Evolutionary conservation across 352 stramenopile genomes (phyloP), one percentile per base, ranked within the genome.

Genomic region (Phytophthora macrochlamydospora): DNA sequence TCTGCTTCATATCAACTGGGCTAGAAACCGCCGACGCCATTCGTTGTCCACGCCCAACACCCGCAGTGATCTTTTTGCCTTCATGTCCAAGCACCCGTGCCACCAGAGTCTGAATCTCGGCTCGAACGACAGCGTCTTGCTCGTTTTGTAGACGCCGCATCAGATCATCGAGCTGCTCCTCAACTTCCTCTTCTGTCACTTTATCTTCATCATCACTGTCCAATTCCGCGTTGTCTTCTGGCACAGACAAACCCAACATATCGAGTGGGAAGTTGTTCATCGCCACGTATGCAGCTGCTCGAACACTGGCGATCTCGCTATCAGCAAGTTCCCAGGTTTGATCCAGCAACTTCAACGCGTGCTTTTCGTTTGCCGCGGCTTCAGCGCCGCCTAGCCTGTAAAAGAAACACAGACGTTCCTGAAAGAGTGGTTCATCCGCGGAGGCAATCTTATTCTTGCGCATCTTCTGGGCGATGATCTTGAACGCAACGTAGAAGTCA

Each of bases 401-500:
- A 46, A 93, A 84, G 3, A 45, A 59, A 33, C 81, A 90, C 28
- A 93, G 50, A 29, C 74, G 68, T 52, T 89, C 76, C 35, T 85
- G 82, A 43, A 91, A 89, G 3, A 84, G 79, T 5, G 75, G 43
- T 7, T 81, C 53, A 3, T 83, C 67, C 5, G 66, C 62, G 55
- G 79, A 89, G 4, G 46, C 45, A 2, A 94, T 68, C 51, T 83
- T 89, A 31, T 83, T 81, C 60, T 93, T 92, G 32, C 75, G 76
- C 51, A 90, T 67, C 58, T 92, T 94, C 37, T 78, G 64, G 3
- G 78, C 40, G 31, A 94, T 77, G 35, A 89, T 92, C 74, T 93
- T 94, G 64, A 91, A 82, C 7, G 74, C 82, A 0, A 86, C 81
- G 53, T 87, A 88, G 49, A 91, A 91, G 65, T 94, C 87, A 94